phyloP scores from a whole-genome alignment of 768 basidiomycete species.

The Boletus patriciae region DNA sequence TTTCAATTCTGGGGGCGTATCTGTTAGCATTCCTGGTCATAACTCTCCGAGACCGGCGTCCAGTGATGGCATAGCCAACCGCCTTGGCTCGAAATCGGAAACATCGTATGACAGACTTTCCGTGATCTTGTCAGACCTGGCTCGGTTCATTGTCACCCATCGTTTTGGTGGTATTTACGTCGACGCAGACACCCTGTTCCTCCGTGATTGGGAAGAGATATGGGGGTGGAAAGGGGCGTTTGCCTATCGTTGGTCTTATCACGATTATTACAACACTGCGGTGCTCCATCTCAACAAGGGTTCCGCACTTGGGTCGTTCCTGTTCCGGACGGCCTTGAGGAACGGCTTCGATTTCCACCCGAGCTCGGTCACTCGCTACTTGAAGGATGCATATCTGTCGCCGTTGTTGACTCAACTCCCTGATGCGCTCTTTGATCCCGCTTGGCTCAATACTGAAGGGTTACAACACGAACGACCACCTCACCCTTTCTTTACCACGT shows the following conservation, averaged over 20 bases:
- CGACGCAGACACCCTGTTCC: conserved; percentile 89
- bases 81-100: conserved; percentile 57
- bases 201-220: conserved; percentile 95
- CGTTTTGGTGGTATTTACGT: conserved; percentile 94
- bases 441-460: conserved; percentile 90
- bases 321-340: conserved; percentile 89
- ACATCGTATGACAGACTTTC: conserved; percentile 75
- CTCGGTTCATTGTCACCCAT: conserved; percentile 92
- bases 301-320: conserved; percentile 85
- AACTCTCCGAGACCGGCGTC: conserved; percentile 20
- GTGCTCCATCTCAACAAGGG: conserved; percentile 85
- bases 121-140: conserved; percentile 94
- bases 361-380: conserved; percentile 85
- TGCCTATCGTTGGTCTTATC: conserved; percentile 91
- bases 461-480: conserved; percentile 89
- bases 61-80: conserved; percentile 33
- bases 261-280: conserved; percentile 92
- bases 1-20: conserved; percentile 85
- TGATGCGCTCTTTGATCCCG: conserved; percentile 91
- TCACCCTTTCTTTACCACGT: conserved; percentile 90
- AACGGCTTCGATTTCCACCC: conserved; percentile 95
- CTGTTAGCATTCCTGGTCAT: conserved; percentile 54
- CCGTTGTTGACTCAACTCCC: conserved; percentile 76
- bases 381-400: conserved; percentile 78
- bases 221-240: conserved; percentile 96